Percentiles rank a stretch among this genome's conserved stretches.
Conservation (phyloP, 257 asterid genomes). For the Solanum sejunctum region DNA sequence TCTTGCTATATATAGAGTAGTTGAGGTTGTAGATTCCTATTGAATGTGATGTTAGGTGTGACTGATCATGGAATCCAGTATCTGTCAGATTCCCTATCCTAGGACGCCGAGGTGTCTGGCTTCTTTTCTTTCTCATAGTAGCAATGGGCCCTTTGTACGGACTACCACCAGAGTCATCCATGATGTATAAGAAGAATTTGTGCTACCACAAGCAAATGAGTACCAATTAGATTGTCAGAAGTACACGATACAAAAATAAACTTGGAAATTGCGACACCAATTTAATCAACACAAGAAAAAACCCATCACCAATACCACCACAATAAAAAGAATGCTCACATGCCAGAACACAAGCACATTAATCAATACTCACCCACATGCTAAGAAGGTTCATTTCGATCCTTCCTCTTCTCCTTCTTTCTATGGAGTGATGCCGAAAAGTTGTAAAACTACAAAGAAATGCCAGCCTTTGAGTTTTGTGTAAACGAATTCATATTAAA, state of each 20-base stretch:
- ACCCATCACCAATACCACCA: not conserved
- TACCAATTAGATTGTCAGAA: not conserved
- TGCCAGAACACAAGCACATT: not conserved
- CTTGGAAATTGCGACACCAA: not conserved
- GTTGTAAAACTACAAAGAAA: too few species aligned
- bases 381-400: not conserved
- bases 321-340: not conserved
- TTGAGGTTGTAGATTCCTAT: conserved; percentile 60
- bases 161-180: conserved; percentile 51
- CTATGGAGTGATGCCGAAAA: too few species aligned
- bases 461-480: too few species aligned
- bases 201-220: not conserved
- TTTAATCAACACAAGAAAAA: not conserved
- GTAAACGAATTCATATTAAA: too few species aligned
- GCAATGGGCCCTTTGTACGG: conserved; percentile 27
- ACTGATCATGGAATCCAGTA: conserved; percentile 25
- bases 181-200: conserved; percentile 3
- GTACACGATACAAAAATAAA: not conserved
- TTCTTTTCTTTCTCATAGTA: conserved; percentile 57
- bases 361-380: not conserved
- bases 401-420: too few species aligned
- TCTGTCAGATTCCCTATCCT: conserved; percentile 41
- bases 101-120: conserved; percentile 54
- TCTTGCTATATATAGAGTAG: conserved; percentile 12
- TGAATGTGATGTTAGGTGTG: conserved; percentile 39